Conservation (phyloP, 257 asterid genomes). For the Lycium barbarum region DNA sequence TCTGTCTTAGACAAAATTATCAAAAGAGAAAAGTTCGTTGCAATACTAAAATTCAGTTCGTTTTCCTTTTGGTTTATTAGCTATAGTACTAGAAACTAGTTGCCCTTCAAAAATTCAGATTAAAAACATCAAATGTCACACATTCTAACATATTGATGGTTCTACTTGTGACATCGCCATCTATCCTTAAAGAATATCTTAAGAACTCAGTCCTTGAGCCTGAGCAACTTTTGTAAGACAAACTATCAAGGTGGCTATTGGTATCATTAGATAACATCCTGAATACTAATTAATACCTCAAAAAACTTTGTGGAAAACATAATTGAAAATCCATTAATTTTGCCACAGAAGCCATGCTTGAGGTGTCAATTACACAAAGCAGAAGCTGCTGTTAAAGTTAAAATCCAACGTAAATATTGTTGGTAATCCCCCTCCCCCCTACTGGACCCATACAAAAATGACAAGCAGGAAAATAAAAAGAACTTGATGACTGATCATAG, state of each 20-base stretch:
- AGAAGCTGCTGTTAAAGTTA: not conserved
- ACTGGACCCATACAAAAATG: not conserved
- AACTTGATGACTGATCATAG: not conserved
- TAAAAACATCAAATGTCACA: not conserved
- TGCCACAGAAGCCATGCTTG: not conserved
- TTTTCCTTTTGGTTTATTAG: not conserved
- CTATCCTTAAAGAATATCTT: not conserved
- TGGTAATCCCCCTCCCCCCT: not conserved
- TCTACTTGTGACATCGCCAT: not conserved
- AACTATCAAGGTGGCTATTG: not conserved
- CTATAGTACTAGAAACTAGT: not conserved
- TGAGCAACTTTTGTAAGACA: not conserved
- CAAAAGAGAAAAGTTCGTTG: not conserved
- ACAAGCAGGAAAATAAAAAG: slow-evolving; percentile 6
- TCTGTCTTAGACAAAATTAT: not conserved
- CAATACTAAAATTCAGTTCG: not conserved
- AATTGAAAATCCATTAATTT: not conserved
- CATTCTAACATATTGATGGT: not conserved
- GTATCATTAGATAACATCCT: not conserved
- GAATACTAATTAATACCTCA: not conserved
- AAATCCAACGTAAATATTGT: not conserved
- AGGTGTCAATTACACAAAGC: not conserved
- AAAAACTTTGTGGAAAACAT: not conserved
- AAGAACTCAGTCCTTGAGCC: not conserved
- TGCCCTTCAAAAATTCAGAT: not conserved